Base-by-base conservation (phyloP, 2,329 filamentous ascomycete species). In the Botryotinia narcissicola region DNA sequence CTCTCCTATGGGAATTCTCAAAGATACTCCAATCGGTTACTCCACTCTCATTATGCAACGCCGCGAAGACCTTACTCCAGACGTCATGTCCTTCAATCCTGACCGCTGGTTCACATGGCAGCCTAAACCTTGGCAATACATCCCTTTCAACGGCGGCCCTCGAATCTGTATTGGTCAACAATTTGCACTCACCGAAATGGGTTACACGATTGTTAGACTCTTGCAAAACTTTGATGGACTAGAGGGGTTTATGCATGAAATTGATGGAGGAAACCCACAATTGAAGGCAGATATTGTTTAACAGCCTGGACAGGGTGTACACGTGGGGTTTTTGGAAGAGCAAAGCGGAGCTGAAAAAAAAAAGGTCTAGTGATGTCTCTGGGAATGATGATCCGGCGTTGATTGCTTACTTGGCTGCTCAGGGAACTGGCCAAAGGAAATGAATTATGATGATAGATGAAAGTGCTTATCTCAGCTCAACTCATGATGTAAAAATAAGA, bases 141-240 rank as follows among this genome's bases (percentile, higher is more conserved):
- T 94, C 60, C 92, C 92, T 6, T 93, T 94, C 82, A 93, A 93
- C 80, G 90, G 90, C 18, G 92, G 91, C 1, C 90, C 92, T 61
- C 84, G 92, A 46, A 92, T 93, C 79, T 93, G 92, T 82, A 89
- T 94, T 74, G 92, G 92, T 2, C 92, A 95, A 85, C 92, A 95
- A 81, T 95, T 94, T 81, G 93, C 93, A 22, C 83, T 95, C 64
- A 93, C 92, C 0, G 92, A 95, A 84, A 92, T 92, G 84, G 84
- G 84, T 44, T 95, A 95, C 80, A 90, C 92, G 16, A 86, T 94
- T 74, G 90, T 91, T 42, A 85, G 93, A 62, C 79, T 95, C 76
- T 88, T 95, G 79, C 93, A 95, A 84, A 85, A 87, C 37, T 96
- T 92, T 80, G 88, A 90, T 72, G 82, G 85, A 18, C 84, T 94